Evolutionary conservation across 2,329 filamentous ascomycete genomes (phyloP).

Genomic region (Albophoma yamanashiensis): DNA sequence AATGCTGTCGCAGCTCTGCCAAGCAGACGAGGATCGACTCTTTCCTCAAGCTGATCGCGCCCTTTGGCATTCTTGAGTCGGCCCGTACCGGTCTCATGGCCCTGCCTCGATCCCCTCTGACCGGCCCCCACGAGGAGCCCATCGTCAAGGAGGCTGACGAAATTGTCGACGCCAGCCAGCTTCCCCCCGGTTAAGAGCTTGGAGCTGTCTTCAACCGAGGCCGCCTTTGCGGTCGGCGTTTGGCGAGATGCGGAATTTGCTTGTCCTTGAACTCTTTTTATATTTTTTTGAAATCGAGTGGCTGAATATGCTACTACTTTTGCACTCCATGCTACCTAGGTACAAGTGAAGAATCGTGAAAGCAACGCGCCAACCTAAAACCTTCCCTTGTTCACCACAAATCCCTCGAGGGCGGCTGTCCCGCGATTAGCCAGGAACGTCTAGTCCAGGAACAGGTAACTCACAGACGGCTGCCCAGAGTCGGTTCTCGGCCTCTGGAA

Average conservation of each 20-base stretch:
- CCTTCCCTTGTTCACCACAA: conserved; percentile 88
- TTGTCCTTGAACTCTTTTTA: conserved; percentile 2
- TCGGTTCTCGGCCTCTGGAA: conserved; percentile 88
- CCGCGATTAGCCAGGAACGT: not conserved
- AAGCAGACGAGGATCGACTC: conserved; percentile 92
- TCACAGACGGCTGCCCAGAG: conserved; percentile 77
- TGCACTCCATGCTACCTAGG: not conserved
- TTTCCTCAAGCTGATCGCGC: conserved; percentile 89
- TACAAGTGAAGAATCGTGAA: not conserved
- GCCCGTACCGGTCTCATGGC: conserved; percentile 96
- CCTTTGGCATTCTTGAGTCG: conserved; percentile 94
- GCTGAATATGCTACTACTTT: conserved; percentile 2
- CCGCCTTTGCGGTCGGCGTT: conserved; percentile 6
- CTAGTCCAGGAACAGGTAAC: conserved; percentile 16
- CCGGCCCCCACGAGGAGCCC: conserved; percentile 59
- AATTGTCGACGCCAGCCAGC: conserved; percentile 84
- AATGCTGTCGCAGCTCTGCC: conserved; percentile 52
- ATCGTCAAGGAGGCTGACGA: conserved; percentile 81
- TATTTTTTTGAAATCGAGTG: conserved; percentile 6
- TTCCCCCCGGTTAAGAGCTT: conserved; percentile 68
- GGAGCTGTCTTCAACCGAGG: not conserved
- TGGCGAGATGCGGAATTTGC: conserved; percentile 5
- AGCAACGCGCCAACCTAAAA: conserved; percentile 29
- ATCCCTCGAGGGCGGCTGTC: conserved; percentile 66
- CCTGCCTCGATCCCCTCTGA: conserved; percentile 81